phyloP scores from a whole-genome alignment of 345 rosid species.

The Pistacia vera region DNA sequence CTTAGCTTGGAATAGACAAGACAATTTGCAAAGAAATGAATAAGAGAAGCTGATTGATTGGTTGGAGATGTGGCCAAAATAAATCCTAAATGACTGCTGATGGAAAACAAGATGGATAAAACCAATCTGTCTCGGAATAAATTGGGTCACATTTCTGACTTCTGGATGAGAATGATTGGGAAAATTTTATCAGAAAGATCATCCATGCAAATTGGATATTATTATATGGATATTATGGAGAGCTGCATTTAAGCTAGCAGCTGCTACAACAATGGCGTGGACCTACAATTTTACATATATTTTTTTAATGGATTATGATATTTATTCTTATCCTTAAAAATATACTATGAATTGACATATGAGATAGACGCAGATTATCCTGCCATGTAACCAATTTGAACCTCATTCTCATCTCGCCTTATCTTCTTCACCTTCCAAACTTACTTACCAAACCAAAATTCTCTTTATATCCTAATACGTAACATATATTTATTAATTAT shows the following conservation, averaged over 20 bases:
- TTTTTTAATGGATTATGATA: neutral
- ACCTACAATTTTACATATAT: neutral
- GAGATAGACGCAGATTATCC: neutral
- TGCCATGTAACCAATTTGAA: neutral
- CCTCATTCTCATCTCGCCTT: neutral
- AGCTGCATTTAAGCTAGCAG: neutral
- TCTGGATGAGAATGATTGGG: constrained; percentile 3
- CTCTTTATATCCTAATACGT: too few relatives aligned
- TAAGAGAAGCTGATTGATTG: neutral
- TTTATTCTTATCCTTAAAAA: constrained; percentile 13
- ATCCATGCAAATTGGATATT: neutral
- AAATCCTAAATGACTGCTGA: too few relatives aligned
- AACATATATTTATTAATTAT: too few relatives aligned
- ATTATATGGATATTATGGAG: neutral
- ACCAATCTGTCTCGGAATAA: neutral
- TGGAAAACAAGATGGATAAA: too few relatives aligned
- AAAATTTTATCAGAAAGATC: neutral
- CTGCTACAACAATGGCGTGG: constrained; percentile 16
- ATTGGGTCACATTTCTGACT: neutral
- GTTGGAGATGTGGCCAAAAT: neutral
- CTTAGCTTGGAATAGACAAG: neutral
- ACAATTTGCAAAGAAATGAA: neutral
- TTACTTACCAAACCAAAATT: too few relatives aligned
- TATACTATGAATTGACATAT: neutral
- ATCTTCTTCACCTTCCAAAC: neutral